Base-by-base conservation (phyloP, 352 stramenopile genomes). In the Phytopythium delawarense region DNA sequence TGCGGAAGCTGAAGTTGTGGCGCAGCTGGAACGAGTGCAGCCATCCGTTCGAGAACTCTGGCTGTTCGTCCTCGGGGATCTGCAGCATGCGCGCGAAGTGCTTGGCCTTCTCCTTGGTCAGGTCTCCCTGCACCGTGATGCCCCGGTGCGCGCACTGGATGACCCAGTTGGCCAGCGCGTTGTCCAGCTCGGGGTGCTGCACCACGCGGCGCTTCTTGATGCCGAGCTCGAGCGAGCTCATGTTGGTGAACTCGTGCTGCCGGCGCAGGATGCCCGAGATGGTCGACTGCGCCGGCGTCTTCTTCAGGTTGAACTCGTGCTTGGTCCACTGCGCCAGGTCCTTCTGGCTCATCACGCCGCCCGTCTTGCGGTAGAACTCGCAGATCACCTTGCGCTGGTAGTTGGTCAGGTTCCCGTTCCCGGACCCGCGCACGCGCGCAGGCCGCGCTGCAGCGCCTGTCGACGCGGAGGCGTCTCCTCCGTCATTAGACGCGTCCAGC, bases 51-150 rank as follows among this genome's bases (percentile, higher is more conserved):
- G 83, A 92, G 64, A 92, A 92, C 54, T 89, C 85, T 9, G 83
- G 85, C 63, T 91, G 82, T 35, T 90, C 83, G 35, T 76, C 79
- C 23, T 89, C 79, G 1, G 81, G 83, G 63, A 92, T 92, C 13
- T 66, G 64, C n/a, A 92, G 68, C 84, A 92, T 91, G 52, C 86
- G 80, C 35, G 85, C 83, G 61, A 94, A 91, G 49, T 92, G 77
- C 62, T 91, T 91, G 62, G 81, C 85, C 56, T 94, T 94, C 59
- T 94, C 83, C 63, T 94, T 94, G 34, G 84, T 94, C 46, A 87
- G 78, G 63, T 94, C 85, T 42, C 85, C 85, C 58, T 92, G 84
- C 13, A 94, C 81, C 11, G 81, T 89, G 57, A 91, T 84, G 30
- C 84, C 84, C 7, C 84, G 76, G 45, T 90, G 80, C 25, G 83